Evolutionary conservation across 306 rosid genomes (phyloP), one percentile per base, ranked within the genome.

Genomic region (Begonia masoniana): DNA sequence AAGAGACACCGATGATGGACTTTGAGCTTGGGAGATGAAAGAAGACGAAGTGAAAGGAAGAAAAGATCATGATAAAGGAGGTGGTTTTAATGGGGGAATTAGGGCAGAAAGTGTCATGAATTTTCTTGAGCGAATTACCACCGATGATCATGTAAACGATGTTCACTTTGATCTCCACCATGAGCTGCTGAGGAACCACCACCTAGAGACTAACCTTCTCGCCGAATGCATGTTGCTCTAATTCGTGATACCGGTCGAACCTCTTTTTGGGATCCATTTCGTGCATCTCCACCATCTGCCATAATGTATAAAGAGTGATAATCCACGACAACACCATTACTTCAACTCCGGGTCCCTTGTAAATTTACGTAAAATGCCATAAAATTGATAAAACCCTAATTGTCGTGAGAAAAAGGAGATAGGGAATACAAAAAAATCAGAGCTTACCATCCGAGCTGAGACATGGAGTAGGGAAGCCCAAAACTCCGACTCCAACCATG

Each of bases 141-240:
- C 94, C 94, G 0, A 88, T 84, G 24, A 84, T 85, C 8, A 64
- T 21, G 36, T 84, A 84, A 10, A 84, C 94, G 13, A 84, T 84
- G 50, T 55, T 50, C 1, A 83, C 43, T 15, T 85, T 83, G 13
- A 80, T 70, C 21, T 80, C 85, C 56, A 84, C 88, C 0, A 57
- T 66, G 14, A 78, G 17, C 15, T 84, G 94, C 10, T 70, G 81
- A 9, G 78, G 68, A 82, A 84, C 71, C 0, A 84, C 63, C 13
- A 68, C 11, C 88, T 81, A 75, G 9, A 51, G 71, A 4, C 94
- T 88, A 0, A 71, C 50, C 17, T 61, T 73, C 0, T 61, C 68
- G 0, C 94, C 94, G 31, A 66, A 73, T 3, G 68, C 66, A 13
- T 80, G 70, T 51, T 71, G 57, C 19, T 88, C 94, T 13, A 84